A percentile compares a stretch with the other conserved stretches of the same genome.
phyloP scores from a whole-genome alignment of 345 rosid species.

The Dipteronia dyeriana region DNA sequence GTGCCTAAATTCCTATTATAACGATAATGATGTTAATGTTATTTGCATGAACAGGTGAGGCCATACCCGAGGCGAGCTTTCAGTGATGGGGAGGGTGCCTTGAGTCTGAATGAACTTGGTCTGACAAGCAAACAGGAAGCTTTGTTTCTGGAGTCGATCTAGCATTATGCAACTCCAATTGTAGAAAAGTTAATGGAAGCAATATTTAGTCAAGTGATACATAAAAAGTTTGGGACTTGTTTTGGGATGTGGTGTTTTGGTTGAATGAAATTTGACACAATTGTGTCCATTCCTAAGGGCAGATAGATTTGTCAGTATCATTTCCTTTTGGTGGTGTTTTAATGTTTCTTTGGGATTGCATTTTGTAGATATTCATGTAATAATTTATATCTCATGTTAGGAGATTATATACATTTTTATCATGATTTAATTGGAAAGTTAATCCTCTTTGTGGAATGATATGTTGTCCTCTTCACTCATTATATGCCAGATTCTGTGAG shows the following conservation, averaged over 20 bases:
- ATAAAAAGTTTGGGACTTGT: not conserved
- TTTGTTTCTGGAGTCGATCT: constrained; percentile 84
- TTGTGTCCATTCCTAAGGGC: not conserved
- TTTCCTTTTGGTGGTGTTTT: constrained; percentile 14
- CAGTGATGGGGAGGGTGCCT: constrained; percentile 65
- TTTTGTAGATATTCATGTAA: not conserved
- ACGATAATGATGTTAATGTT: not conserved
- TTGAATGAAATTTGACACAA: not conserved
- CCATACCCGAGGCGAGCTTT: constrained; percentile 97
- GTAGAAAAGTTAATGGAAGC: constrained; percentile 12
- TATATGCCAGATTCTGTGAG: not conserved
- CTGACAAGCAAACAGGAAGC: constrained; percentile 96
- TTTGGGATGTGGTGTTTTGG: constrained; percentile 15
- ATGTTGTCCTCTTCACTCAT: not conserved
- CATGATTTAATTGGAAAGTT: not conserved
- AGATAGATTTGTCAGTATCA: constrained; percentile 13
- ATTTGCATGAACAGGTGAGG: constrained; percentile 70
- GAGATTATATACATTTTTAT: not conserved
- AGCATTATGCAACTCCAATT: constrained; percentile 16
- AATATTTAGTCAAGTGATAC: constrained; percentile 6
- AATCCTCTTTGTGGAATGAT: not conserved
- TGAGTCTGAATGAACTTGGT: constrained; percentile 81
- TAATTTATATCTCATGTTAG: not conserved
- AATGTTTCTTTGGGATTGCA: not conserved
- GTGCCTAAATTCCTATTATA: not conserved